Evolutionary conservation across 768 basidiomycete genomes (phyloP).

Genomic region (Lepiota brunneoincarnata): DNA sequence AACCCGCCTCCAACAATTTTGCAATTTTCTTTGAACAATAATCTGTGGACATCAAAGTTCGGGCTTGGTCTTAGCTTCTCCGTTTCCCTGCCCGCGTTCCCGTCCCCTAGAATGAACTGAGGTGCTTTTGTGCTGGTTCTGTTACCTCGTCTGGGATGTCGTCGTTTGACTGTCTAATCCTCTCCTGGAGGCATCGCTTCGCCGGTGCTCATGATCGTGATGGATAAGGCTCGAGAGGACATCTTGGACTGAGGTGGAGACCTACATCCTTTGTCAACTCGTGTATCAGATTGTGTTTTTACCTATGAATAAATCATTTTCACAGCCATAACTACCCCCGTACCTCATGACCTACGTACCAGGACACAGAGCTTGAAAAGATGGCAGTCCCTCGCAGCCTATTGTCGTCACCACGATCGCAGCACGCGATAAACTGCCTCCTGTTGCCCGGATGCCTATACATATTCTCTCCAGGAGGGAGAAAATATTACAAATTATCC

Average conservation of each 20-base stretch:
- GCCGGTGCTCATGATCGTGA: conserved; percentile 69
- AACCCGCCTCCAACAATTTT: conserved; percentile 18
- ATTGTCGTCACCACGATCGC: neutral
- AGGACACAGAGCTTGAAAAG: neutral
- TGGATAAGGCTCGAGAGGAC: conserved; percentile 28
- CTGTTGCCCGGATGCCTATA: neutral
- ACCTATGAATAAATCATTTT: neutral
- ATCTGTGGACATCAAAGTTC: conserved; percentile 93
- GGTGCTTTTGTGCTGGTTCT: conserved; percentile 26
- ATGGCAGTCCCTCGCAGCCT: no score
- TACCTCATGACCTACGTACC: neutral
- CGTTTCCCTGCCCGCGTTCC: conserved; percentile 94
- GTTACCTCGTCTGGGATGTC: conserved; percentile 12
- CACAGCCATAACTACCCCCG: neutral
- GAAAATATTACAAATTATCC: neutral
- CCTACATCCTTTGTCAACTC: conserved; percentile 28
- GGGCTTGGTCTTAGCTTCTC: conserved; percentile 77
- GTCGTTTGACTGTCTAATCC: conserved; percentile 45
- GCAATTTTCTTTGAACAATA: conserved; percentile 45
- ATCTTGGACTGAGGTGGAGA: conserved; percentile 24
- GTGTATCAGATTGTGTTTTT: neutral
- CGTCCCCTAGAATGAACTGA: conserved; percentile 71
- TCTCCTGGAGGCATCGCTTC: conserved; percentile 63
- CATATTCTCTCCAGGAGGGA: neutral
- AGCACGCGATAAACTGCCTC: neutral